Base-by-base conservation (phyloP, 345 rosid species). In the Clausena lansium region DNA sequence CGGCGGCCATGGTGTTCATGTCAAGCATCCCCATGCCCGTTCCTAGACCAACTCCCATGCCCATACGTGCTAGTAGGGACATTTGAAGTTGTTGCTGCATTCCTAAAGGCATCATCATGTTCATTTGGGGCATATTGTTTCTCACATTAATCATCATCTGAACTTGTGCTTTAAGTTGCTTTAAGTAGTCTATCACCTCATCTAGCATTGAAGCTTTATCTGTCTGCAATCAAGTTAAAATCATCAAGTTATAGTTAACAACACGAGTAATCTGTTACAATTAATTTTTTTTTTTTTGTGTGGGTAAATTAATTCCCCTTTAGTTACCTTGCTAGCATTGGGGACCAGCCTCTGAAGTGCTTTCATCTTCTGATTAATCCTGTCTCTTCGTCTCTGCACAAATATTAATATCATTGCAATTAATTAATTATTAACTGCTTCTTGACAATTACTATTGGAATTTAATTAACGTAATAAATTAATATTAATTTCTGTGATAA, bases 271-370 rank as follows among this genome's bases (percentile, higher is more conserved):
- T 45, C 11, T 45, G 17, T 11, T 45, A 13, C 5, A 45, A 11
- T 45, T n/a, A n/a, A n/a, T n/a, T n/a, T n/a, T n/a, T n/a, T 11
- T 45, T 45, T 45, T 13, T 45, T 0, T 3, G 50, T 3, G 50
- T 41, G 50, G 50, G 50, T 45, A 45, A 3, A 0, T 45, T 45
- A 3, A 0, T 45, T 45, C 10, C 1, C 2, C 0, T 45, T 45
- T 45, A 15, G 58, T 80, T 73, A 90, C 93, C 89, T 90, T 90
- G 69, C 85, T 82, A 73, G 90, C 88, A 76, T 92, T 88, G 27
- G 97, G 97, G 64, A 92, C 91, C 63, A 92, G 81, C 82, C 84
- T 87, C 71, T 92, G 97, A 64, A 92, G 92, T 63, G 91, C 87
- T 83, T 87, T 91, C 87, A 92, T 88, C 86, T 88, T 91, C 71